Percentiles rank a stretch among this genome's conserved stretches.
Conservation (phyloP, 345 rosid genomes). For the Geranium rotundifolium region DNA sequence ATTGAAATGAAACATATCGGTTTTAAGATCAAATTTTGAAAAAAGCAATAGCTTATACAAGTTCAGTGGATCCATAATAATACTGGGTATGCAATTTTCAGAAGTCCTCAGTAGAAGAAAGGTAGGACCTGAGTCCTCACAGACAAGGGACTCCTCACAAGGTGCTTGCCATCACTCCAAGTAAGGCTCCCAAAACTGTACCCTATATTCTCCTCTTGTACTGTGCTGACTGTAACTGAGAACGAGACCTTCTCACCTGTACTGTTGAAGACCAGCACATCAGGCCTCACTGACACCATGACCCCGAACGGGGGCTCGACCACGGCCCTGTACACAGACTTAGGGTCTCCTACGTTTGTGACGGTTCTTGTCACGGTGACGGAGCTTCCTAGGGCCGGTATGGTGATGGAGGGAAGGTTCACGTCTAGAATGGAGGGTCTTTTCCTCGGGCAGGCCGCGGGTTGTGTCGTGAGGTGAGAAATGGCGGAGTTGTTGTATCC, state of each 20-base stretch:
- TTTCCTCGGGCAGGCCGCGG: conserved; percentile 15
- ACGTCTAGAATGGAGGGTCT: conserved; percentile 29
- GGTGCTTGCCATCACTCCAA: conserved; percentile 41
- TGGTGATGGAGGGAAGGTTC: conserved; percentile 56
- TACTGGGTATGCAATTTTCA: no score
- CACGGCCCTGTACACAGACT: conserved; percentile 27
- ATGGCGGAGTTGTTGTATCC: conserved; percentile 34
- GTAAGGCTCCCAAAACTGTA: conserved; percentile 55
- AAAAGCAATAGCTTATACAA: no score
- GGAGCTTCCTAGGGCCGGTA: conserved; percentile 32
- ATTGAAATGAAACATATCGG: no score
- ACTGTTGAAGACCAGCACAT: conserved; percentile 20
- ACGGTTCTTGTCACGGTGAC: conserved; percentile 37
- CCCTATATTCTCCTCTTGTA: conserved; percentile 17
- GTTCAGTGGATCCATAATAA: no score
- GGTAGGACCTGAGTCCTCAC: conserved; percentile 24
- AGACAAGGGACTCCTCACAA: conserved; percentile 39
- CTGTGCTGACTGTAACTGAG: conserved; percentile 17
- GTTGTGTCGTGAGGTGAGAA: conserved; percentile 19
- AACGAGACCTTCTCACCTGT: conserved; percentile 15
- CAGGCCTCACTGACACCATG: conserved; percentile 20
- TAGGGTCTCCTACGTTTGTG: conserved; percentile 39
- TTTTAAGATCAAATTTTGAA: no score
- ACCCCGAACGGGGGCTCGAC: conserved; percentile 37
- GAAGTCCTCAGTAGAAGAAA: not conserved